Evolutionary conservation across 257 asterid species (phyloP), one percentile per base, ranked within the genome.

Genomic region (Solanum medicagineum): DNA sequence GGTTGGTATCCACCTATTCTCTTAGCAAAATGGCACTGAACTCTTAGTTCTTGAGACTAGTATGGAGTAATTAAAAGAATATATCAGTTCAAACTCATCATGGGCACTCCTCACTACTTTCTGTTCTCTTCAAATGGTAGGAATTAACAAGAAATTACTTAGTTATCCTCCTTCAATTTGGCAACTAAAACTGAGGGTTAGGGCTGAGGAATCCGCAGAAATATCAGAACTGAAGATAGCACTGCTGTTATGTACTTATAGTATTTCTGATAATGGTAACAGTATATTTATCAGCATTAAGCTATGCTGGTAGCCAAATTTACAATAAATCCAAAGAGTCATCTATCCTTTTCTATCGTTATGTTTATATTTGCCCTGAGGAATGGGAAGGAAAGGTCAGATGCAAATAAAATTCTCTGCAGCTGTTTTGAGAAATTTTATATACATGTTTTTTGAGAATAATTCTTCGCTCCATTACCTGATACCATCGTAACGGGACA

Each of bases 401-500:
- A 66, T 17, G 47, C 77, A 85, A 80, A 68, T 10, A 81, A 0
- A 45, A 22, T 49, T 11, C 77, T 80, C 44, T 0, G 4, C 60
- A 8, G 65, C 47, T 86, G 10, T 66, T 15, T 29, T 66, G n/a
- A 66, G 47, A 66, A 32, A 66, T 66, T 60, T 60, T 60, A 60
- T 59, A 59, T n/a, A n/a, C 32, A 60, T 60, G 22, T 22, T n/a
- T 29, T 66, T 66, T 66, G 44, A 66, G 74, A 66, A 66, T 66
- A 54, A 29, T 56, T 9, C 73, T 75, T 42, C n/a, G 1, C 63
- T 19, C 66, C 47, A 86, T 88, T 83, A 95, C 99, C 99, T 95
- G 87, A 97, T 88, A 84, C 98, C 98, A 86, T 97, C 98, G 68
- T 97, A 95, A 79, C 99, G 99, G 85, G 99, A 92, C 93, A 97